phyloP scores from a whole-genome alignment of 345 rosid species.

The Mercurialis annua region DNA sequence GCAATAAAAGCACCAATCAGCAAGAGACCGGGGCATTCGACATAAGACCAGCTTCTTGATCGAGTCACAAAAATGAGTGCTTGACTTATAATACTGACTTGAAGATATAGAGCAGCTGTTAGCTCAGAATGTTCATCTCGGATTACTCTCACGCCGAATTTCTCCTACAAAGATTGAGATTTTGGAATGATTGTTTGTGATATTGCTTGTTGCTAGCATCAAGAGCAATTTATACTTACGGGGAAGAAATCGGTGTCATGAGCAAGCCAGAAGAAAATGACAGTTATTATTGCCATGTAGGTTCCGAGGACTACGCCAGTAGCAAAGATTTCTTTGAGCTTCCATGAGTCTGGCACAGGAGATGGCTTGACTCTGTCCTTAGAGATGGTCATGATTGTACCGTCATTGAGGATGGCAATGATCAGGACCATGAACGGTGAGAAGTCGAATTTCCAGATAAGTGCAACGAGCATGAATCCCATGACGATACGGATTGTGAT shows the following conservation, averaged over 20 bases:
- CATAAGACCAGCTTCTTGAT: slow-evolving; percentile 83
- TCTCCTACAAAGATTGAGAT: slow-evolving; percentile 40
- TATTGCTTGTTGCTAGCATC: not conserved
- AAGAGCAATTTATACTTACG: slow-evolving; percentile 36
- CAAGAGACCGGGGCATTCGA: slow-evolving; percentile 71
- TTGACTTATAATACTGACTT: slow-evolving; percentile 97
- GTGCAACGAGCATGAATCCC: slow-evolving; percentile 83
- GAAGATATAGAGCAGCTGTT: slow-evolving; percentile 86
- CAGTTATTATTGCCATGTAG: slow-evolving; percentile 78
- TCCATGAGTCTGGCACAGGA: slow-evolving; percentile 95
- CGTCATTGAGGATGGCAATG: slow-evolving; percentile 89
- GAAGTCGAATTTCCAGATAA: slow-evolving; percentile 84
- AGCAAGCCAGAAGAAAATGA: slow-evolving; percentile 77
- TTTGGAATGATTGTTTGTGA: not conserved
- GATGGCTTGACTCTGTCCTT: slow-evolving; percentile 95
- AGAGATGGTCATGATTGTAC: slow-evolving; percentile 94
- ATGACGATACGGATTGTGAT: slow-evolving; percentile 96
- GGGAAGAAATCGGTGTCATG: slow-evolving; percentile 63
- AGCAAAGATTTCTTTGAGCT: slow-evolving; percentile 84
- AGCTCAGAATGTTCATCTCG: slow-evolving; percentile 40
- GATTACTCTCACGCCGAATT: slow-evolving; percentile 53
- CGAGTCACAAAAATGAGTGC: slow-evolving; percentile 89
- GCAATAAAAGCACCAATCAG: slow-evolving; percentile 51
- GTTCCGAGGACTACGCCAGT: slow-evolving; percentile 82
- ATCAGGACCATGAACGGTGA: slow-evolving; percentile 97